Evolutionary conservation across 208 protist species (phyloP).

Genomic region (Balamuthia mandrillaris): DNA sequence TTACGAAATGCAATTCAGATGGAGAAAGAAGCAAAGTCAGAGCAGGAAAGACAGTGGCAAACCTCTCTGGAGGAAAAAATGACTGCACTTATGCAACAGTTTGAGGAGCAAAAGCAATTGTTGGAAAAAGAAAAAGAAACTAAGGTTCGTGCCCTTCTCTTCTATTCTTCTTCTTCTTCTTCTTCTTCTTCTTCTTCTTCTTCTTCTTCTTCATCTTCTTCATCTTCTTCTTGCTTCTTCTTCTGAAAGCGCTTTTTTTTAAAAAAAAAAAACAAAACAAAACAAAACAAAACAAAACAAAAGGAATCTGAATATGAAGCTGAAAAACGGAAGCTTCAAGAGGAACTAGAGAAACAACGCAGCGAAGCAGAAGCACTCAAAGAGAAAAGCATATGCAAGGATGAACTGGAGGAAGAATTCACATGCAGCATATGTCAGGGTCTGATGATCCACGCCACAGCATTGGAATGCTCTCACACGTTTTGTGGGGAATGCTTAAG

Average conservation of each 20-base stretch:
- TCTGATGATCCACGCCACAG: background rate
- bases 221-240: no score
- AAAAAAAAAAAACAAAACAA: background rate
- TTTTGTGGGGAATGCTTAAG: background rate
- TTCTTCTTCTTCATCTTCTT: no score
- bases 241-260: no score
- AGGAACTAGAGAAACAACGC: background rate
- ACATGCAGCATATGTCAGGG: background rate
- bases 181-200: no score
- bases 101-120: background rate
- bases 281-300: background rate
- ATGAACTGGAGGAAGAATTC: constrained; percentile 10
- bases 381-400: background rate
- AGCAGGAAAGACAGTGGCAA: no score
- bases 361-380: background rate
- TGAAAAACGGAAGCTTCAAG: background rate
- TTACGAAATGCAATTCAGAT: no score
- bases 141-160: no score
- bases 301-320: background rate
- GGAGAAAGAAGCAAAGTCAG: no score
- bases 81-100: no score
- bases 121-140: background rate
- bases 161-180: no score
- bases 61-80: no score
- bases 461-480: constrained; percentile 6